Base-by-base conservation (phyloP, 208 protist genomes). In the Trypanosoma avium region DNA sequence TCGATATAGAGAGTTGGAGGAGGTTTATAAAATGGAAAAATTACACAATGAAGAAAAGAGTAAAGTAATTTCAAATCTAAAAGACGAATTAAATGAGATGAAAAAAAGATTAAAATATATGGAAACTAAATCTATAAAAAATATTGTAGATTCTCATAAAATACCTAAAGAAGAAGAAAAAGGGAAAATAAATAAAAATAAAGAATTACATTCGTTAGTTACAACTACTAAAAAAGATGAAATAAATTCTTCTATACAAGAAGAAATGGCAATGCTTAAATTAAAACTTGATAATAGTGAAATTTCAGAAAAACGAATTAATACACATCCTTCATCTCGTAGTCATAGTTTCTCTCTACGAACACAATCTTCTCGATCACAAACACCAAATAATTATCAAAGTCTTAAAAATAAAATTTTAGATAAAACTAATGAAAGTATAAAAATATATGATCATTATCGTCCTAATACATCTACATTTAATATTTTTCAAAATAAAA, bases 1-100 rank as follows among this genome's bases (percentile, higher is more conserved):
- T 4, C 48, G 49, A 9, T 57, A 32, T 38, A 48, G 48, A 9
- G 48, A 56, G 48, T 48, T 66, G 36, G 35, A 26, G 22, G 48
- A 21, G 0, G 46, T 36, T 5, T 48, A 57, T 24, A 33, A 13
- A 48, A 21, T 9, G 21, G 60, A 66, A 29, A 29, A 38, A 42
- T 17, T 19, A 13, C 47, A 21, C 22, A 54, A 12, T 19, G 15
- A 32, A 5, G 60, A 52, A 29, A 60, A 52, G 50, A 49, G 57
- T 33, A 32, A 27, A 54, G 29, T 19, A 4, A 54, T 64, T 26
- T 13, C 27, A 19, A 19, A 26, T 19, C 22, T 64, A 12, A 42
- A 32, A 19, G 58, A 64, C 8, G 46, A 55, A 30, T 48, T 64
- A 32, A 10, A 4, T 6, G 30, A 42, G 30, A 26, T 21, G 3